These are phyloP conservation scores for Eucommia ulmoides DNA, from an alignment of 257 asterid species.

Conservation along the genomic window DNA sequence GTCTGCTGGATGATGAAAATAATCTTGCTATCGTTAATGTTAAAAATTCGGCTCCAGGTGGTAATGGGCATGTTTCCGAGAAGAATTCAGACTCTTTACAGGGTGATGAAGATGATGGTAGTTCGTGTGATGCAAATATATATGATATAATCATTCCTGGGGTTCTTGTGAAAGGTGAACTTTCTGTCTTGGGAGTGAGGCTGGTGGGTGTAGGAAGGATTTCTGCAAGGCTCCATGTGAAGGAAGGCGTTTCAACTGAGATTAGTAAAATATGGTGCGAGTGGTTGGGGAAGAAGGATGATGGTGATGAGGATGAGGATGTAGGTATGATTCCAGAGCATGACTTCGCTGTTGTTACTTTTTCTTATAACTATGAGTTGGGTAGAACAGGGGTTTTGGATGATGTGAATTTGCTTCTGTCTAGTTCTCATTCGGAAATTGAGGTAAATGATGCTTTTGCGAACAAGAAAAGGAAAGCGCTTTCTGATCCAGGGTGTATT, in stretches of 20 bases:
- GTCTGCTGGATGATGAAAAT: conserved; percentile 17
- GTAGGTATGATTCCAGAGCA: conserved; percentile 55
- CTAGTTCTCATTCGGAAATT: conserved; percentile 45
- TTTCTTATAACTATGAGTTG: conserved; percentile 57
- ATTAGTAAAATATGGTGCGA: conserved; percentile 85
- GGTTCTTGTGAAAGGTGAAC: conserved; percentile 51
- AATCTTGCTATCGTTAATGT: conserved; percentile 43
- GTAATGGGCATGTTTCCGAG: conserved; percentile 11
- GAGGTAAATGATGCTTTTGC: conserved; percentile 29
- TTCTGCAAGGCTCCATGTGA: conserved; percentile 46
- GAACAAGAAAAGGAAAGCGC: conserved; percentile 56
- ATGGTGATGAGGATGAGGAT: conserved; percentile 14
- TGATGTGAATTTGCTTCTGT: conserved; percentile 48
- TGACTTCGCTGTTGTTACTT: conserved; percentile 65
- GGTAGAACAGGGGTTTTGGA: conserved; percentile 59
- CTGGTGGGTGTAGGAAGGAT: conserved; percentile 54
- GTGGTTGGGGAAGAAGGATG: conserved; percentile 49
- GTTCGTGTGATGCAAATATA: conserved; percentile 11
- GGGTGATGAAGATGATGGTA: conserved; percentile 3
- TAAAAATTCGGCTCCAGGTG: conserved; percentile 13
- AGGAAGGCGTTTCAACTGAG: conserved; percentile 29
- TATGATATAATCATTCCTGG: conserved; percentile 46
- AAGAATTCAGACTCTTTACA: conserved; percentile 8
- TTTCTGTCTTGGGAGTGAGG: conserved; percentile 44
- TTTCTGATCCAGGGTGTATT: conserved; percentile 71